Conservation (phyloP, 306 rosid species). For the Trifolium subterraneum region DNA sequence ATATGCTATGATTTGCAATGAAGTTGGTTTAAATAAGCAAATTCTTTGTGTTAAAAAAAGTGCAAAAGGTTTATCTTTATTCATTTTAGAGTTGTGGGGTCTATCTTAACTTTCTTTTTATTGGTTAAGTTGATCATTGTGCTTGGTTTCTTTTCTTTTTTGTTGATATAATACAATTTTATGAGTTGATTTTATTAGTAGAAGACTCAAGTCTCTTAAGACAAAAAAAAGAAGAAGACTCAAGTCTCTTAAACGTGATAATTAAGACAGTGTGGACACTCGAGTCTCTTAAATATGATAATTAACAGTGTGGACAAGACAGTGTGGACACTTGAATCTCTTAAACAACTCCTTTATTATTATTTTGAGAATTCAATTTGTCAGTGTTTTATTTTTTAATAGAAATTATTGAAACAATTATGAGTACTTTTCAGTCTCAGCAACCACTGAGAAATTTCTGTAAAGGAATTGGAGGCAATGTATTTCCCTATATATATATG, state of each 20-base stretch:
- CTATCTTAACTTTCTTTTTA: background rate
- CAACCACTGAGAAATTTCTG: too few species aligned
- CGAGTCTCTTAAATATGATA: too few species aligned
- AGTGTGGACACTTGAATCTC: too few species aligned
- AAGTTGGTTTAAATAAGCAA: constrained; percentile 45
- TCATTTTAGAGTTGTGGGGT: constrained; percentile 32
- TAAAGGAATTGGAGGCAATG: too few species aligned
- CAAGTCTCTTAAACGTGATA: too few species aligned
- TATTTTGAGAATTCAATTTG: background rate
- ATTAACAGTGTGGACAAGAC: too few species aligned
- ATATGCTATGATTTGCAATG: background rate
- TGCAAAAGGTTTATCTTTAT: constrained; percentile 15
- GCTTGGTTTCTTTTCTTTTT: constrained; percentile 35
- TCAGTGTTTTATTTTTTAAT: background rate
- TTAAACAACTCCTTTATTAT: too few species aligned
- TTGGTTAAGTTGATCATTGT: constrained; percentile 21
- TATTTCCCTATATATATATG: too few species aligned
- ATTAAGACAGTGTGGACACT: too few species aligned
- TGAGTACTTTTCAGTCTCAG: background rate
- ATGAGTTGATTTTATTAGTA: too few species aligned
- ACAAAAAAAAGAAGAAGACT: too few species aligned
- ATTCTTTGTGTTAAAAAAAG: background rate
- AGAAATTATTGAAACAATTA: background rate
- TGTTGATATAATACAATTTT: background rate
- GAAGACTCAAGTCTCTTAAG: too few species aligned